Conservation (phyloP, 2,329 filamentous ascomycete species). For the Rachicladosporium sp. region DNA sequence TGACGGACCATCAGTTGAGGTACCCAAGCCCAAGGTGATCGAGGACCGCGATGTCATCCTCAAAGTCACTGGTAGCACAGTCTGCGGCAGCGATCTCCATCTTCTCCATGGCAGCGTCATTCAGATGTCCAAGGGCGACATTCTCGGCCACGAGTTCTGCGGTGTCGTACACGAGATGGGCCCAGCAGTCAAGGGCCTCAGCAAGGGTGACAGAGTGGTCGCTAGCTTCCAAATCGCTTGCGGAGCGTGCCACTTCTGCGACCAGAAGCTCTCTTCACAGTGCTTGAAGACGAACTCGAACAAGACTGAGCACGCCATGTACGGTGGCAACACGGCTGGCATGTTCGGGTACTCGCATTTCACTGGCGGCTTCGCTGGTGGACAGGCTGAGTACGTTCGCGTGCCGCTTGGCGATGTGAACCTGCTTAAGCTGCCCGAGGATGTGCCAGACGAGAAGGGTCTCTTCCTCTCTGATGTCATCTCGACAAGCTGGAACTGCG, state of each 20-base stretch:
- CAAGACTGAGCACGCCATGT: conserved; percentile 55
- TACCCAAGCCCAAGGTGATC: conserved; percentile 17
- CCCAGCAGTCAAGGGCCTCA: conserved; percentile 24
- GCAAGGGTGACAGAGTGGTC: conserved; percentile 48
- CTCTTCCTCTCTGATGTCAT: conserved; percentile 51
- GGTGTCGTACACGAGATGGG: conserved; percentile 32
- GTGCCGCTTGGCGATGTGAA: conserved; percentile 51
- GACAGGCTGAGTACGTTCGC: conserved; percentile 26
- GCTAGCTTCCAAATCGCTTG: conserved; percentile 70
- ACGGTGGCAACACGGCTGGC: conserved; percentile 59
- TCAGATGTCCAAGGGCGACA: conserved; percentile 19
- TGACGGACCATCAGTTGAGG: not conserved
- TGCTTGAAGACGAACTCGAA: conserved; percentile 69
- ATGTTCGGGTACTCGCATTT: conserved; percentile 32
- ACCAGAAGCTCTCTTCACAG: conserved; percentile 60
- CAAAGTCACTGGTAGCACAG: conserved; percentile 22
- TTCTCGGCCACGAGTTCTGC: conserved; percentile 31
- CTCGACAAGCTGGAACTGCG: conserved; percentile 42
- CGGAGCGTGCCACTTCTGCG: conserved; percentile 57
- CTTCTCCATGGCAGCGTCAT: conserved; percentile 22
- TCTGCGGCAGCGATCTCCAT: conserved; percentile 24
- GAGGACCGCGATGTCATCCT: conserved; percentile 24
- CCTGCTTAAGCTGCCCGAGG: conserved; percentile 59
- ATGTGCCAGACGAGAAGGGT: conserved; percentile 67
- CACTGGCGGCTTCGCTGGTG: conserved; percentile 24